Evolutionary conservation across 2,329 filamentous ascomycete species (phyloP).

Genomic region (Colletotrichum sansevieriae): DNA sequence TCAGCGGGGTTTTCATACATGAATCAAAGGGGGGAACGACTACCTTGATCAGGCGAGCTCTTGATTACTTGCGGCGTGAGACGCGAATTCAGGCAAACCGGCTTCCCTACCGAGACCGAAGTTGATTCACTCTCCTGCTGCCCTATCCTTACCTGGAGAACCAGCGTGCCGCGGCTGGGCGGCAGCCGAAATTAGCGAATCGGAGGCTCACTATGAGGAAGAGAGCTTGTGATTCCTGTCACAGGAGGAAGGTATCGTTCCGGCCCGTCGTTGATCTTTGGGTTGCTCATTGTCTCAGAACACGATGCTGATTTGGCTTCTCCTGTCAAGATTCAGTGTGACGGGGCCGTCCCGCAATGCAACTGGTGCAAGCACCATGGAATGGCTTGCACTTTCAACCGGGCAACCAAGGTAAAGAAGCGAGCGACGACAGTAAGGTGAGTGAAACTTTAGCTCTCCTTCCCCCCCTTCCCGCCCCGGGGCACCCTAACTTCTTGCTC

Average conservation of each 20-base stretch:
- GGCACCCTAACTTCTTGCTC: neutral
- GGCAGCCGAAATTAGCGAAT: constrained; percentile 20
- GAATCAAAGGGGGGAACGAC: constrained; percentile 29
- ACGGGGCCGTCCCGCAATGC: constrained; percentile 57
- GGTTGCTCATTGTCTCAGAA: constrained; percentile 2
- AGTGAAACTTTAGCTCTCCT: neutral
- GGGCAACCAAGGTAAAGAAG: constrained; percentile 38
- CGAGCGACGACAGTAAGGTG: constrained; percentile 31
- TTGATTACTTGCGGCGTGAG: constrained; percentile 13
- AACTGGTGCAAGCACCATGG: constrained; percentile 65
- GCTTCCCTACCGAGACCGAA: constrained; percentile 1
- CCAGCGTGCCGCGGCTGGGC: constrained; percentile 21
- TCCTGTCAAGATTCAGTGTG: constrained; percentile 62
- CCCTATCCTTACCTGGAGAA: neutral
- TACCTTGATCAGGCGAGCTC: constrained; percentile 2
- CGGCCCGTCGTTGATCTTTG: neutral
- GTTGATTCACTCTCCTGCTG: neutral
- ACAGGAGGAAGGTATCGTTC: constrained; percentile 59
- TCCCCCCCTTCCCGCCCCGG: no score
- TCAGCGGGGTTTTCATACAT: constrained; percentile 36
- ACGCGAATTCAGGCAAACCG: neutral
- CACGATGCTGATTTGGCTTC: constrained; percentile 20
- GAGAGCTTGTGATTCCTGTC: constrained; percentile 63
- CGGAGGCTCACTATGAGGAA: constrained; percentile 43
- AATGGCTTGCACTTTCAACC: constrained; percentile 60